phyloP scores from a whole-genome alignment of 1,284 basidiomycete genomes.

The Serendipita sp. region DNA sequence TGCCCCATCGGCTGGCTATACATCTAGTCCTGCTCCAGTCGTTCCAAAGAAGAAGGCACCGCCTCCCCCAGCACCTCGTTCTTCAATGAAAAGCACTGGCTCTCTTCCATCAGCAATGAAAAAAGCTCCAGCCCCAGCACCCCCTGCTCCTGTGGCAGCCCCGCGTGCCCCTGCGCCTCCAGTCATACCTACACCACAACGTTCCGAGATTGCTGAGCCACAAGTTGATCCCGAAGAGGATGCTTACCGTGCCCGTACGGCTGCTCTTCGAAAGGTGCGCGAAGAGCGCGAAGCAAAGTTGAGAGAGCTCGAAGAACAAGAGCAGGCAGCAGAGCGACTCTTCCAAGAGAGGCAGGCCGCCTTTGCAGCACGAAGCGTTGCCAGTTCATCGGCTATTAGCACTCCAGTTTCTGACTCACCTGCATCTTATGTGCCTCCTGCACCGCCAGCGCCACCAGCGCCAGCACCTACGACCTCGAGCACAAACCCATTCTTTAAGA shows the following conservation, averaged over 20 bases:
- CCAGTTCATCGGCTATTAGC: slow-evolving; percentile 16
- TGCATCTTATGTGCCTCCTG: slow-evolving; percentile 14
- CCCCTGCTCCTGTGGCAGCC: slow-evolving; percentile 20
- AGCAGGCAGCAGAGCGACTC: slow-evolving; percentile 42
- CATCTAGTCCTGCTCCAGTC: slow-evolving; percentile 20
- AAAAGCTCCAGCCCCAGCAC: slow-evolving; percentile 32
- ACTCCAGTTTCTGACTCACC: slow-evolving; percentile 19
- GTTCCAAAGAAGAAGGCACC: slow-evolving; percentile 23
- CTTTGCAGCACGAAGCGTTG: slow-evolving; percentile 29
- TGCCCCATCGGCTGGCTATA: slow-evolving; percentile 22
- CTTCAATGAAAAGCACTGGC: background rate
- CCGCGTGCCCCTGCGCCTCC: slow-evolving; percentile 24
- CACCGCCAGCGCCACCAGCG: slow-evolving; percentile 17
- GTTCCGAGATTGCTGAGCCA: slow-evolving; percentile 14
- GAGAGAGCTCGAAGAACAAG: slow-evolving; percentile 55
- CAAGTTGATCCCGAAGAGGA: slow-evolving; percentile 52
- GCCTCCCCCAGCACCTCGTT: slow-evolving; percentile 13
- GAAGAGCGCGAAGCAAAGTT: slow-evolving; percentile 51
- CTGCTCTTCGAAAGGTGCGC: slow-evolving; percentile 47
- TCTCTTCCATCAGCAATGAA: slow-evolving; percentile 20
- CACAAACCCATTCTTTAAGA: slow-evolving; percentile 17
- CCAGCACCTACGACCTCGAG: slow-evolving; percentile 15
- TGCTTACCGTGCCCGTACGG: slow-evolving; percentile 46
- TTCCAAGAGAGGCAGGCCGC: slow-evolving; percentile 35
- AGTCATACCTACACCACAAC: slow-evolving; percentile 11